phyloP scores from a whole-genome alignment of 2,329 filamentous ascomycete species.

The Colletotrichum lini region DNA sequence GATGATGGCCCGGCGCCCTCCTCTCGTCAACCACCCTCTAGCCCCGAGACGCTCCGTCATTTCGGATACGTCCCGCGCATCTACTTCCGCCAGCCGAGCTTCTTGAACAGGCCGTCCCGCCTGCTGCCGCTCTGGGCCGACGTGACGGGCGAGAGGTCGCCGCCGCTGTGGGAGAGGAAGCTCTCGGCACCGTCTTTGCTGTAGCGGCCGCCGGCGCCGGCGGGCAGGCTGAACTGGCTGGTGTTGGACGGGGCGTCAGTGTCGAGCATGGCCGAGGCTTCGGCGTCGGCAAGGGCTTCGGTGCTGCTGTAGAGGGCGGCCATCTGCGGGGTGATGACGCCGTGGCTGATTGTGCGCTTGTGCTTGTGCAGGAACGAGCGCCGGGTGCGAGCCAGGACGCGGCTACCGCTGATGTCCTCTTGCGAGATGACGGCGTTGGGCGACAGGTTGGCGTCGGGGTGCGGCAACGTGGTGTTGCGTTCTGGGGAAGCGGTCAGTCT shows the following conservation, averaged over 20 bases:
- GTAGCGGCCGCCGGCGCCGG: slow-evolving; percentile 25
- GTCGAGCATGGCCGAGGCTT: slow-evolving; percentile 29
- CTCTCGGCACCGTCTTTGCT: slow-evolving; percentile 58
- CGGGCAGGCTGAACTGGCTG: slow-evolving; percentile 33
- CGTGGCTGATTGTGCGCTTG: slow-evolving; percentile 63
- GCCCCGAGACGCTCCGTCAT: neutral
- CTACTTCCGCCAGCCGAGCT: slow-evolving; percentile 40
- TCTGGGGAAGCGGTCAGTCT: slow-evolving; percentile 48
- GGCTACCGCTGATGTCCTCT: slow-evolving; percentile 64
- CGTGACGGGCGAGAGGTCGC: slow-evolving; percentile 42
- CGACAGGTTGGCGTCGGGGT: slow-evolving; percentile 73
- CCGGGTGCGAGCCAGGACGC: slow-evolving; percentile 59
- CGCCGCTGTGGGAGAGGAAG: slow-evolving; percentile 47
- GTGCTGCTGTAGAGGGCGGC: slow-evolving; percentile 52
- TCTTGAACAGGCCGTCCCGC: slow-evolving; percentile 32
- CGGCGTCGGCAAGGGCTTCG: slow-evolving; percentile 46
- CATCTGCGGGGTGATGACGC: slow-evolving; percentile 57
- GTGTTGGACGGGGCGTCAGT: slow-evolving; percentile 27
- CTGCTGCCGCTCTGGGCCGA: slow-evolving; percentile 23
- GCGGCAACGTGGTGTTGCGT: slow-evolving; percentile 73
- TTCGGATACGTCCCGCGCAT: neutral
- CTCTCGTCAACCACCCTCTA: neutral
- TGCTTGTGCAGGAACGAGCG: slow-evolving; percentile 64
- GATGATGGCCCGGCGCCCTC: neutral
- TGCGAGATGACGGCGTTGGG: slow-evolving; percentile 70